Evolutionary conservation across 2,329 filamentous ascomycete genomes (phyloP), one percentile per base, ranked within the genome.

Genomic region (Penicillium sp.): DNA sequence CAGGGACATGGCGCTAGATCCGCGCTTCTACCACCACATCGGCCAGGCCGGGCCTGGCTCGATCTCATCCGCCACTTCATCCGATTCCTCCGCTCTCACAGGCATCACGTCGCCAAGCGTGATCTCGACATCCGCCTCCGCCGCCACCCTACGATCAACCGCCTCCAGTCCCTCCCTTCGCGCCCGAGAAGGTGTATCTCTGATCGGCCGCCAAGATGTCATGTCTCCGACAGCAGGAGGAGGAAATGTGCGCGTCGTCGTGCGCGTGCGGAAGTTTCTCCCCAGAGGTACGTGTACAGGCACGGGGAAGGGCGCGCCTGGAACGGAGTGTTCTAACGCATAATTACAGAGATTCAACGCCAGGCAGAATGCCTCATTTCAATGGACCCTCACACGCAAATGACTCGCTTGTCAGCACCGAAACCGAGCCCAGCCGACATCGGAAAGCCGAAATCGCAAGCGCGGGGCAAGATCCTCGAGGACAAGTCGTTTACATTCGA

Each of bases 401-500:
- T 85, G 72, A 99, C 95, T 2, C 96, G 85, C 1, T 84, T 99
- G 4, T 82, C 87, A 45, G 85, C 88, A 3, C 92, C 93, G 1
- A 80, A 81, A 51, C 80, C 85, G n/a, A 75, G 79, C 59, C 66
- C 77, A 0, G 68, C 69, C 11, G 78, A 80, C 64, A 74, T 80
- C 39, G 81, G 83, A 42, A 87, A 85, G 62, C 72, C 80, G 46
- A 82, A 84, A 61, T 80, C 84, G 3, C 88, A 87, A 74, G 84
- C 85, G 39, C 86, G 91, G 61, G 74, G 75, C 29, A 93, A 89
- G 73, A 80, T 89, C 8, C 80, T 90, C 54, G 92, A 97, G 70
- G 91, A 96, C 71, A 97, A 96, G 77, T 85, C 83, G 0, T 99
- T 99, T 71, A 93, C 91, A 2, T 99, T 99, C 73, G 95, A 99